Evolutionary conservation across 805 yeast species (phyloP).

Genomic region (Saturnispora serradocipensis): DNA sequence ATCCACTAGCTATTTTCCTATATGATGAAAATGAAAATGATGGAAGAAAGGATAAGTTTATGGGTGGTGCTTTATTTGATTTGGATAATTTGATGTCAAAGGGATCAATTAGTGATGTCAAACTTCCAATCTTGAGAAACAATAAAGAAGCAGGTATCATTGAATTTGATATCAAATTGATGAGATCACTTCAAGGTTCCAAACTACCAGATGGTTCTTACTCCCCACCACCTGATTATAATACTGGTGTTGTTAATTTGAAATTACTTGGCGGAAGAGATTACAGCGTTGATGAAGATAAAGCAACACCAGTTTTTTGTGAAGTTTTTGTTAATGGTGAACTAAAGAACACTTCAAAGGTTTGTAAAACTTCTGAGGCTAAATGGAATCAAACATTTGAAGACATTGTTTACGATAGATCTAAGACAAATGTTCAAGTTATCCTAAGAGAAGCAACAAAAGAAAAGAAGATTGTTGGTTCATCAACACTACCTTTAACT

Average conservation of each 20-base stretch:
- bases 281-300: slow-evolving; percentile 31
- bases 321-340: slow-evolving; percentile 64
- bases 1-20: slow-evolving; percentile 65
- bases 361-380: slow-evolving; percentile 56
- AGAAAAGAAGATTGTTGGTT: slow-evolving; percentile 48
- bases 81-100: slow-evolving; percentile 54
- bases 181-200: slow-evolving; percentile 60
- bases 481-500: slow-evolving; percentile 45
- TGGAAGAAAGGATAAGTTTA: slow-evolving; percentile 60
- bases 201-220: slow-evolving; percentile 71
- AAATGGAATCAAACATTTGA: slow-evolving; percentile 47
- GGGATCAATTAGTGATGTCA: slow-evolving; percentile 38
- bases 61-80: slow-evolving; percentile 73
- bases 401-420: slow-evolving; percentile 64
- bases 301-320: slow-evolving; percentile 53
- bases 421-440: slow-evolving; percentile 59
- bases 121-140: slow-evolving; percentile 61
- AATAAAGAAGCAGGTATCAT: slow-evolving; percentile 77
- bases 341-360: slow-evolving; percentile 46
- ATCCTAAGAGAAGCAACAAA: slow-evolving; percentile 56
- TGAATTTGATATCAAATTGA: slow-evolving; percentile 58
- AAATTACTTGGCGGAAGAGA: slow-evolving; percentile 58
- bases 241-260: slow-evolving; percentile 81
- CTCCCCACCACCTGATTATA: slow-evolving; percentile 82
- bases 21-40: slow-evolving; percentile 62